Conservation (phyloP, 768 basidiomycete genomes). For the Trametes gibbosa region DNA sequence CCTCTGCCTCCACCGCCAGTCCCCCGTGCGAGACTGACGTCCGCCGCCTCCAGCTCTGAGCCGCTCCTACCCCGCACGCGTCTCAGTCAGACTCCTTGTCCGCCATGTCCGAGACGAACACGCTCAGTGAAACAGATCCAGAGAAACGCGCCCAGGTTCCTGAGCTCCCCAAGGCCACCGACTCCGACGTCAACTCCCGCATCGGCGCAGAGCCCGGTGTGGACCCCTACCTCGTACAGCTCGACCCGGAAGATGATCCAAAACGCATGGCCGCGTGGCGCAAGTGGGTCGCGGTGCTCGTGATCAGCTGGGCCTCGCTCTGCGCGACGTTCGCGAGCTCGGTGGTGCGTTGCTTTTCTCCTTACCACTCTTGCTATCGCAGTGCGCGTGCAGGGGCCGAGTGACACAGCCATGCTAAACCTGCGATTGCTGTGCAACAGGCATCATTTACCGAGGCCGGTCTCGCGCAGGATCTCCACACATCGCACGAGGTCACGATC, state of each 20-base stretch:
- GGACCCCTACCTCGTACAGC: slow-evolving; percentile 17
- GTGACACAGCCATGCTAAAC: not conserved
- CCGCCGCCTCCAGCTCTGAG: too few species aligned
- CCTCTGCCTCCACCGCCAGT: not conserved
- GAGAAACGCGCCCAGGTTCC: slow-evolving; percentile 13
- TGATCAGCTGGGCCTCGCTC: slow-evolving; percentile 24
- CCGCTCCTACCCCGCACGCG: not conserved
- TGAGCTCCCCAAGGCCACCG: not conserved
- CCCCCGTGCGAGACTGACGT: too few species aligned
- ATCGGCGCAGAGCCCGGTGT: not conserved
- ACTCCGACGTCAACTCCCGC: too few species aligned
- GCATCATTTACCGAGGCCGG: slow-evolving; percentile 63
- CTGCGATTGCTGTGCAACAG: slow-evolving; percentile 28
- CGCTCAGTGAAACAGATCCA: slow-evolving; percentile 10
- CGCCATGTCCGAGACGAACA: slow-evolving; percentile 7
- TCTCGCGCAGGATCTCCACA: slow-evolving; percentile 49
- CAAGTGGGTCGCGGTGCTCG: slow-evolving; percentile 28
- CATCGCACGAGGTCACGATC: slow-evolving; percentile 50
- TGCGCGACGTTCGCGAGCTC: slow-evolving; percentile 51
- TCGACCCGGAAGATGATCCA: slow-evolving; percentile 28
- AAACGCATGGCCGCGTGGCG: slow-evolving; percentile 18
- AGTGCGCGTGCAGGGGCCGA: too few species aligned
- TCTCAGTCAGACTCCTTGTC: not conserved
- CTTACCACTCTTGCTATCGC: not conserved
- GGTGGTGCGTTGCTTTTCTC: slow-evolving; percentile 38